Conservation (phyloP, 805 yeast species). For the Spathaspora arborariae region DNA sequence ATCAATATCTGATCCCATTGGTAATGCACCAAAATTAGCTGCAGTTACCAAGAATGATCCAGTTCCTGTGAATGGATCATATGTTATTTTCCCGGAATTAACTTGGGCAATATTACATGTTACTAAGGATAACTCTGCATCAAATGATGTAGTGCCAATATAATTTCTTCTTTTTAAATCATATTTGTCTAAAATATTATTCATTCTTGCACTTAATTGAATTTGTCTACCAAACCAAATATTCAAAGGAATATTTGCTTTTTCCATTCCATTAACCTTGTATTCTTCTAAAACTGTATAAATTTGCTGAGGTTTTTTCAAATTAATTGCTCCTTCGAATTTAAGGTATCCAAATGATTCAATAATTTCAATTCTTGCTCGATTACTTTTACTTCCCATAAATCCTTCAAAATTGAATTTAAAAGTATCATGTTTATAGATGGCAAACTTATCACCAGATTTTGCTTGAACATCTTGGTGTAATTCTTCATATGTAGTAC, state of each 20-base stretch:
- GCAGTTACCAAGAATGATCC: constrained; percentile 92
- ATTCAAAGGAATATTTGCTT: constrained; percentile 47
- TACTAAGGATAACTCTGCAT: constrained; percentile 84
- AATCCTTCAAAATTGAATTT: constrained; percentile 80
- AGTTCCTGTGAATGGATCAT: constrained; percentile 96
- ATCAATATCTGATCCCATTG: constrained; percentile 90
- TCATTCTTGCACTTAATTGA: constrained; percentile 55
- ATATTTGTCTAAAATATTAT: constrained; percentile 67
- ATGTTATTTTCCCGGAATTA: constrained; percentile 58
- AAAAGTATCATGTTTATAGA: constrained; percentile 51
- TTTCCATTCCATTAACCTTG: constrained; percentile 41
- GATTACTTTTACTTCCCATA: constrained; percentile 56
- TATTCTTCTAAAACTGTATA: constrained; percentile 79
- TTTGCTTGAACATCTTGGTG: constrained; percentile 46
- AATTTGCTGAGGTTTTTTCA: constrained; percentile 71
- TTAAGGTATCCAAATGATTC: constrained; percentile 69
- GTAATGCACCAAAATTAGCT: constrained; percentile 74
- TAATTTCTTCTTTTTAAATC: constrained; percentile 80
- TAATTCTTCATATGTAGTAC: constrained; percentile 48
- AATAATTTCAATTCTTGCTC: constrained; percentile 52
- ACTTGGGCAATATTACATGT: constrained; percentile 86
- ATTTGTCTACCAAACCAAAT: constrained; percentile 78
- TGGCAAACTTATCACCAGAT: constrained; percentile 29
- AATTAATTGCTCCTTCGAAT: constrained; percentile 70
- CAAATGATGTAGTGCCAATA: constrained; percentile 96